Percentiles rank a stretch among this genome's conserved stretches.
These are phyloP conservation scores for Leccinum barrowsii DNA, from an alignment of 768 basidiomycete species.

Conservation along the genomic window DNA sequence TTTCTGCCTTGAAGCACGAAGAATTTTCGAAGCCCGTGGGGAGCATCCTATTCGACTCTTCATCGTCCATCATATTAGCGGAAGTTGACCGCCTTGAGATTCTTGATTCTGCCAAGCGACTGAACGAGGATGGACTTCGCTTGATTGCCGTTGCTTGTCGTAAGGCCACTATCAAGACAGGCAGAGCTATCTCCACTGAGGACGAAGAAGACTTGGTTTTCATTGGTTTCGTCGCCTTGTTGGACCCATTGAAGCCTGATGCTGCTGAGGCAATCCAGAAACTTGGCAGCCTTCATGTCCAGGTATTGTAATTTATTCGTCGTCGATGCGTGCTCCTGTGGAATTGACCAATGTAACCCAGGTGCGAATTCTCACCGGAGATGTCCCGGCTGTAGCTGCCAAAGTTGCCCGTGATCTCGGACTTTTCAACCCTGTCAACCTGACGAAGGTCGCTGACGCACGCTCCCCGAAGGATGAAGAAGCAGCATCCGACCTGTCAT, in stretches of 20 bases:
- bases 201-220: conserved; percentile 31
- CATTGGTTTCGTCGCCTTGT: conserved; percentile 28
- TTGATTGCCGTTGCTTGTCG: conserved; percentile 30
- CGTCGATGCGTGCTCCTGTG: background rate
- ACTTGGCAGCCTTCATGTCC: conserved; percentile 27
- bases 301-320: conserved; percentile 17
- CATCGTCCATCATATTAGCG: conserved; percentile 17
- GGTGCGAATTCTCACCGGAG: conserved; percentile 36
- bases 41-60: conserved; percentile 14
- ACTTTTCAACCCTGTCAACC: conserved; percentile 24
- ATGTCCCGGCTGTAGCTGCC: conserved; percentile 33
- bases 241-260: conserved; percentile 32
- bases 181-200: conserved; percentile 13
- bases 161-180: conserved; percentile 14
- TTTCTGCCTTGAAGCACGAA: conserved; percentile 17
- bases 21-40: conserved; percentile 12
- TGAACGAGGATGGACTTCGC: conserved; percentile 32
- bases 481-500: conserved; percentile 8
- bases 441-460: background rate
- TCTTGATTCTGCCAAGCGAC: conserved; percentile 24
- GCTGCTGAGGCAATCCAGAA: conserved; percentile 30
- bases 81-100: conserved; percentile 19
- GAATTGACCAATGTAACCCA: conserved; percentile 8
- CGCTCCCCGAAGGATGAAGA: conserved; percentile 26
- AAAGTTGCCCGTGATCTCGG: conserved; percentile 38